Evolutionary conservation across 2,329 filamentous ascomycete genomes (phyloP).

Genomic region (Diaporthe citri): DNA sequence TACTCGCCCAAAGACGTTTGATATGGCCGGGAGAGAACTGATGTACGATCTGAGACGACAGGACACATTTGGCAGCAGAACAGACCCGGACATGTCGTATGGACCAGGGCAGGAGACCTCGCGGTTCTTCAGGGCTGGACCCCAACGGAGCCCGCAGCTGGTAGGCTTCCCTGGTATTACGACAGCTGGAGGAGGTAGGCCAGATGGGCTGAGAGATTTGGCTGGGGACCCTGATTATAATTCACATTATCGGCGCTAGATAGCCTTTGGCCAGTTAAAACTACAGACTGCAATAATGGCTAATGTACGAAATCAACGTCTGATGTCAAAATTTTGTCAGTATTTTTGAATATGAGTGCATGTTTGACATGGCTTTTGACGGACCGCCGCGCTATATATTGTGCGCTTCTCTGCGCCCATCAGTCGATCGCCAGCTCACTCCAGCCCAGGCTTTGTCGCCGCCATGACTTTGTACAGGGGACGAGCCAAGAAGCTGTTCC

Average conservation of each 20-base stretch:
- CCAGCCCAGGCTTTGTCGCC: not conserved
- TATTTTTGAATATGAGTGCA: not conserved
- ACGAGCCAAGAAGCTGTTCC: not conserved
- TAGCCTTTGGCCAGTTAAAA: not conserved
- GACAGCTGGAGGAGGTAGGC: not conserved
- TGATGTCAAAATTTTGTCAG: not conserved
- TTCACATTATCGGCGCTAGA: slow-evolving; percentile 12
- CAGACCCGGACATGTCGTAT: slow-evolving; percentile 3
- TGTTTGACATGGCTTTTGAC: not conserved
- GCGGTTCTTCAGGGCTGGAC: slow-evolving; percentile 25
- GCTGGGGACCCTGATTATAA: slow-evolving; percentile 4
- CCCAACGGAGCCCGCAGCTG: slow-evolving; percentile 26
- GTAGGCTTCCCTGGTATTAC: slow-evolving; percentile 1
- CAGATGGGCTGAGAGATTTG: slow-evolving; percentile 1
- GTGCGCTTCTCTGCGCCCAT: too few relatives aligned
- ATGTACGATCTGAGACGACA: slow-evolving; percentile 4
- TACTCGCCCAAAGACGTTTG: slow-evolving; percentile 24
- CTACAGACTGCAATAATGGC: not conserved
- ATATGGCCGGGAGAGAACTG: slow-evolving; percentile 6
- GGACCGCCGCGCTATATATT: too few relatives aligned
- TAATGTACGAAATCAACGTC: not conserved
- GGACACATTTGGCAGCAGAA: slow-evolving; percentile 1
- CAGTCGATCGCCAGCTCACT: not conserved
- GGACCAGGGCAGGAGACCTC: slow-evolving; percentile 32
- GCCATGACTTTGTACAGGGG: not conserved